Base-by-base conservation (phyloP, 2,329 filamentous ascomycete species). In the Pseudonectria foliicola region DNA sequence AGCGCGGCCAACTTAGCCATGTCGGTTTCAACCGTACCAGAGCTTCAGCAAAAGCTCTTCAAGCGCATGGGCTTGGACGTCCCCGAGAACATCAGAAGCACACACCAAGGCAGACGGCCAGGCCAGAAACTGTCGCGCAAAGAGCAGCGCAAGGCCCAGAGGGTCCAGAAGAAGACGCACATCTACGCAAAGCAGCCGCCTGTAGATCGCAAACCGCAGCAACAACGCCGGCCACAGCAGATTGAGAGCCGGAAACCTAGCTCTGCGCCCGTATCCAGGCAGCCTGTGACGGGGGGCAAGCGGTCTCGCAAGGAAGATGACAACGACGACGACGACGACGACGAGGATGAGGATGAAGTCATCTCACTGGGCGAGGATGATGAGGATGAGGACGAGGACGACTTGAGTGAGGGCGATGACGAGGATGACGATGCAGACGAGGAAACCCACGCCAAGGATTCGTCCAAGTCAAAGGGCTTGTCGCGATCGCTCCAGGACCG, bases 101-200 rank as follows among this genome's bases (percentile, higher is more conserved):
- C 33, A 27, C 31, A 45, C 8, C 14, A 45, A 29, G 13, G 35
- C 15, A 18, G 32, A 25, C 32, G 51, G 37, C 37, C 47, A 37
- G 42, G 45, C 29, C 42, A 33, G 34, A 40, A 43, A 14, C 28
- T 38, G 12, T 50, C 50, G 12, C 70, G 81, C 46, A 85, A 84
- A 62, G 78, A 83, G 35, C 71, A 75, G 39, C 73, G 84, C 37
- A 85, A 80, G 54, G 72, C 72, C 12, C 76, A 83, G 48, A 71
- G 83, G 35, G 62, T 67, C 14, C 67, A 75, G 48, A 83, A 78
- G 56, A 82, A 75, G 56, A 51, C 57, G 18, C 64, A 64, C 11
- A 48, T 55, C n/a, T 50, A 53, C 29, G 39, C 50, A 10, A 49
- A 49, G 25, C 30, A 42, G 18, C 39, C 32, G 13, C 29, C 41